Evolutionary conservation across 2,329 filamentous ascomycete genomes (phyloP), one percentile per base, ranked within the genome.

Genomic region (Fusarium coicis): DNA sequence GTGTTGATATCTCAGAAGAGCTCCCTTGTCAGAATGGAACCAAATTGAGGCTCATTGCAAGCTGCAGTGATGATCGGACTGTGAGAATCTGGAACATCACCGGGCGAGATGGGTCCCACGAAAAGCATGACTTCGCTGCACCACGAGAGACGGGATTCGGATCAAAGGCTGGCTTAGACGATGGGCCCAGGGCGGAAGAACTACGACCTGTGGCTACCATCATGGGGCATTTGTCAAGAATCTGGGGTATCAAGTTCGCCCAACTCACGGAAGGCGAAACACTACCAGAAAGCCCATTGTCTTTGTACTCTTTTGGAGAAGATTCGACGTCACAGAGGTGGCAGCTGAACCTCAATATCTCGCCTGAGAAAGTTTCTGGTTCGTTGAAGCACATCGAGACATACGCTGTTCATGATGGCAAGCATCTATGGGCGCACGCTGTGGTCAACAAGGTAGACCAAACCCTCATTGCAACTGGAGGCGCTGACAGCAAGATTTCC

Each of bases 1-100:
- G 94, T 3, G 93, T 99, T 5, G 87, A 91, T 37, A 92, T 98
- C 40, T 97, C 94, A 0, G 73, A 81, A 92, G 74, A 76, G n/a
- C 32, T 26, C 68, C 71, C 11, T 73, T 82, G 28, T 70, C 34
- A 80, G 4, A 80, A 83, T 19, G 84, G 83, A 0, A 79, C 78
- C 11, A 79, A 79, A 26, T 83, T 85, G 32, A 87, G 93, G 57
- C 81, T 97, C n/a, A 85, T 99, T 39, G 93, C 92, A 19, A 98
- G 93, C 77, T 99, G 96, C 80, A 98, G 96, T 78, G 96, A 99
- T 79, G 96, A 99, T 81, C 89, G 96, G 56, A 97, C 95, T 0
- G 90, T 99, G 28, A 88, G 93, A 19, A 83, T 98, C 4, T 98
- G 96, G 96, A 90, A 97, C 78, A 89, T 98, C 12, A 91, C 91